Base-by-base conservation (phyloP, 371 early-diverging fungal species). In the Lichtheimia ramosa region DNA sequence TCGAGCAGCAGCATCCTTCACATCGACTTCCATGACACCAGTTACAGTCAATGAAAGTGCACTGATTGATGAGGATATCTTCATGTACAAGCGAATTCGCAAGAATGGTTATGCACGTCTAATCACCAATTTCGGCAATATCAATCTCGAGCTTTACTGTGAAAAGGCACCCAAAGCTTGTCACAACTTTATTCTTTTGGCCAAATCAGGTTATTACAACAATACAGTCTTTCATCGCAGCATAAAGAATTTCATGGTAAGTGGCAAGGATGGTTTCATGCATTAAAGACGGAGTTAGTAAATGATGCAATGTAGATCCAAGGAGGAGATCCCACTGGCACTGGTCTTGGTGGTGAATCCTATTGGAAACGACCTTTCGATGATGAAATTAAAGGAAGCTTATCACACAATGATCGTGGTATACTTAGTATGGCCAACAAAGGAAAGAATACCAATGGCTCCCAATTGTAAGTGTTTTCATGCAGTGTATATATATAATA, bases 281-380 rank as follows among this genome's bases (percentile, higher is more conserved):
- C 18, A 41, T 20, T 42, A 24, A 14, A 14, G 18, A 56, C 23
- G 20, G 18, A 16, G 25, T 21, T 21, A 49, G 49, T 18, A 49
- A 49, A 13, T 49, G 18, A 12, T 18, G n/a, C n/a, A n/a, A n/a
- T 48, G 28, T 68, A 84, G 85, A 81, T 96, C 18, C 96, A 97
- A 82, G 96, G 96, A 21, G 98, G 97, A 23, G 97, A 97, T 73
- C 92, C 96, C 51, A 90, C 93, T 7, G 96, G 98, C 1, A 91
- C 90, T 3, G 96, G 97, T 14, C 77, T 80, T 18, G 99, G 97
- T 7, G 95, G 96, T 5, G 84, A 92, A 61, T 89, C 92, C 2
- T 81, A 84, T 46, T 96, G 92, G 89, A 90, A 90, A 39, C 69
- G 82, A 23, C 80, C 82, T 48, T 98, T 97, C 63, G 71, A 72